Evolutionary conservation across 306 rosid species (phyloP).

Genomic region (Ziziphus jujuba): DNA sequence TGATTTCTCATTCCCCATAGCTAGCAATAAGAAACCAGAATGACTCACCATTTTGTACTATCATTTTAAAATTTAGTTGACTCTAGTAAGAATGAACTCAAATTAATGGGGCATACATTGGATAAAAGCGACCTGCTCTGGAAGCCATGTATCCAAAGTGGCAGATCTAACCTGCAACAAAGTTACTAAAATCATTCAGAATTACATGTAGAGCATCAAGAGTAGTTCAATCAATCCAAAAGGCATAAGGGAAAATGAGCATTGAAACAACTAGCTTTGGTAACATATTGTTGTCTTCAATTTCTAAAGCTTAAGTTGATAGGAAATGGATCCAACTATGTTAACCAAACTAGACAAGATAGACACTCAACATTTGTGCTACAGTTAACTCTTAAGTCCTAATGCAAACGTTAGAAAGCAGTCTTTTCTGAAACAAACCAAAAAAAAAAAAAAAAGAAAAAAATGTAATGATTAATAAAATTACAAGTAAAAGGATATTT

Average conservation of each 20-base stretch:
- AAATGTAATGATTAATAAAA: neutral
- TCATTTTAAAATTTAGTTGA: neutral
- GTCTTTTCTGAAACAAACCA: neutral
- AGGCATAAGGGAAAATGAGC: too few species aligned
- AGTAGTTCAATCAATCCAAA: neutral
- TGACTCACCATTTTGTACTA: neutral
- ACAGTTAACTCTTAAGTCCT: neutral
- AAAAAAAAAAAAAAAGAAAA: too few species aligned
- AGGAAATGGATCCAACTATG: too few species aligned
- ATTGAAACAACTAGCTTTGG: too few species aligned
- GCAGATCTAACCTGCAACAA: conserved; percentile 84
- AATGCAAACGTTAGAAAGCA: neutral
- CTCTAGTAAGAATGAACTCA: neutral
- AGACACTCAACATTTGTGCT: too few species aligned
- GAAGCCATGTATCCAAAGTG: conserved; percentile 92
- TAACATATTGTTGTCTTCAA: too few species aligned
- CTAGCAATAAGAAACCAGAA: conserved; percentile 34
- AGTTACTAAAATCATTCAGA: conserved; percentile 15
- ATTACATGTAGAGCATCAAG: neutral
- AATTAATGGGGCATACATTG: conserved; percentile 50
- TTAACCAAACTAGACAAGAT: too few species aligned
- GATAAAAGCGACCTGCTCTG: conserved; percentile 87
- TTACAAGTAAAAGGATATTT: neutral
- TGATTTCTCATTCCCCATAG: conserved; percentile 82
- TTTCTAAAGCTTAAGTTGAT: too few species aligned